Conservation (phyloP, 306 rosid species). For the Cucumis sativus region Cucumber_9930_V3 NC_026660.2:14304001-14304500, state of each 20-base stretch:
- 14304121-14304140: constrained; percentile 49
- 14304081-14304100: constrained; percentile 97
- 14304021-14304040: constrained; percentile 99
- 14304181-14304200: background rate
- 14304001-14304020: constrained; percentile 82
- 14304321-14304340: constrained; percentile 78
- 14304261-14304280: constrained; percentile 17
- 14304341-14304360: constrained; percentile 66
- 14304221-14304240: constrained; percentile 28
- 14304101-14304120: constrained; percentile 80
- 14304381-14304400: constrained; percentile 88
- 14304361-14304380: constrained; percentile 81
- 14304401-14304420: constrained; percentile 85
- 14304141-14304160: background rate
- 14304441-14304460: constrained; percentile 93
- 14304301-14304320: constrained; percentile 80
- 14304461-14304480: constrained; percentile 82
- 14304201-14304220: background rate
- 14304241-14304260: constrained; percentile 42
- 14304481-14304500: constrained; percentile 6
- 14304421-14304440: constrained; percentile 88
- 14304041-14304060: constrained; percentile 91
- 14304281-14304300: constrained; percentile 54
- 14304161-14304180: background rate
- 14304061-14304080: constrained; percentile 98